phyloP scores from a whole-genome alignment of 768 basidiomycete species.

The Termitomyces sp. region DNA sequence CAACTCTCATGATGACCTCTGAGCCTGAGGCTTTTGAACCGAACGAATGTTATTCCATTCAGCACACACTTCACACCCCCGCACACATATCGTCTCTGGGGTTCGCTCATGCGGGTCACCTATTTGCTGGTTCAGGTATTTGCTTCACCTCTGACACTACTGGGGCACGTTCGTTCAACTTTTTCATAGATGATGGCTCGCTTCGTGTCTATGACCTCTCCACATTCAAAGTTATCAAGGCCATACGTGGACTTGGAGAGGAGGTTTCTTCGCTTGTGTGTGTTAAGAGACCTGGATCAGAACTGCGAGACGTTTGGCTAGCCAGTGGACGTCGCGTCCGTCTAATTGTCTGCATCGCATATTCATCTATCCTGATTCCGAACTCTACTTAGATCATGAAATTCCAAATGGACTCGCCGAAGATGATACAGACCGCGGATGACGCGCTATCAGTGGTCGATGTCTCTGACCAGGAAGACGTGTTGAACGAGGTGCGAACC shows the following conservation, averaged over 20 bases:
- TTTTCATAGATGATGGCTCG: conserved; percentile 57
- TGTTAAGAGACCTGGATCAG: conserved; percentile 34
- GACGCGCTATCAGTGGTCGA: conserved; percentile 48
- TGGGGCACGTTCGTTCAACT: background rate
- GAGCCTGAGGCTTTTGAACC: conserved; percentile 9
- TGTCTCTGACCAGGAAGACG: conserved; percentile 38
- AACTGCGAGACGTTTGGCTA: conserved; percentile 56
- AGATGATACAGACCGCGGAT: conserved; percentile 49
- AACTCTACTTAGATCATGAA: conserved; percentile 32
- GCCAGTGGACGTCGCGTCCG: conserved; percentile 60
- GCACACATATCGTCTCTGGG: conserved; percentile 52
- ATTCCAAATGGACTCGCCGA: conserved; percentile 41
- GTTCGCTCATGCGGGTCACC: conserved; percentile 41
- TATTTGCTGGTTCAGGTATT: conserved; percentile 64
- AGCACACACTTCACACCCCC: conserved; percentile 36
- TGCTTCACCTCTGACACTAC: background rate
- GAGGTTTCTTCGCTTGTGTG: conserved; percentile 66
- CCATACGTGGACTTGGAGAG: conserved; percentile 49
- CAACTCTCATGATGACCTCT: conserved; percentile 3
- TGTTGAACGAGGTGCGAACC: conserved; percentile 62
- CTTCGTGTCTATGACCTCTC: conserved; percentile 64
- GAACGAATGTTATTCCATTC: conserved; percentile 16
- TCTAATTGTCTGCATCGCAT: background rate
- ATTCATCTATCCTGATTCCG: background rate
- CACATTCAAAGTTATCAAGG: conserved; percentile 58